Evolutionary conservation across 768 basidiomycete genomes (phyloP).

Genomic region (Thelephora ganbajun): DNA sequence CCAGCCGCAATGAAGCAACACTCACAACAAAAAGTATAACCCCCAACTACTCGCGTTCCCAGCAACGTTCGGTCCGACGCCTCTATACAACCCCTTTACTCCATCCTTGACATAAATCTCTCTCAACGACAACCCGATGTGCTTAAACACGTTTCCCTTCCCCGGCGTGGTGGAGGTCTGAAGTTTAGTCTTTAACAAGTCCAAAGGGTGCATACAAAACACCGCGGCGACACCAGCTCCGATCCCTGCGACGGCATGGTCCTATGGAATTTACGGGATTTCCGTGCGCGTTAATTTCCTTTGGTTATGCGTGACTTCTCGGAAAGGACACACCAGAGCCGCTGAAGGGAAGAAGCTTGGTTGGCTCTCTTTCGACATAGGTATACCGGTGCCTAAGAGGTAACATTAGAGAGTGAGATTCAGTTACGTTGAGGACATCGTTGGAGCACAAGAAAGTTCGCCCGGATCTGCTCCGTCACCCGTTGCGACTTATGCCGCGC

Average conservation of each 20-base stretch:
- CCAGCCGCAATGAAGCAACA: constrained; percentile 10
- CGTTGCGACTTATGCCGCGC: too few relatives aligned
- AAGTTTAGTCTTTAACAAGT: constrained; percentile 87
- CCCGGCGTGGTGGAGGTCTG: constrained; percentile 70
- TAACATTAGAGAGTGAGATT: too few relatives aligned
- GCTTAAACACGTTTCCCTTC: constrained; percentile 45
- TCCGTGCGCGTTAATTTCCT: background rate
- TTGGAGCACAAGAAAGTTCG: too few relatives aligned
- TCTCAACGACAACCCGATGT: constrained; percentile 63
- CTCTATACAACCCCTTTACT: constrained; percentile 80
- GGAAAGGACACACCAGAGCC: constrained; percentile 16
- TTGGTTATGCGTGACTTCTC: background rate
- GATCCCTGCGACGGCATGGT: constrained; percentile 90
- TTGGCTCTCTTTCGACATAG: background rate
- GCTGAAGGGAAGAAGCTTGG: constrained; percentile 13
- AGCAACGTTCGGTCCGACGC: constrained; percentile 79
- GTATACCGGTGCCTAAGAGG: too few relatives aligned
- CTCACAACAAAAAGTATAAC: constrained; percentile 93
- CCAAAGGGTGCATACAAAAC: constrained; percentile 93
- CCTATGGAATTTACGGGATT: constrained; percentile 31
- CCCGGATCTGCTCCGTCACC: too few relatives aligned
- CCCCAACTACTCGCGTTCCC: constrained; percentile 98
- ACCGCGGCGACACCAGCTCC: constrained; percentile 88
- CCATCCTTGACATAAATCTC: constrained; percentile 67
- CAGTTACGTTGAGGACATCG: too few relatives aligned